Evolutionary conservation across 495 filamentous ascomycete genomes (phyloP), one percentile per base, ranked within the genome.

Genomic region (Hypoxylon subgilvum): DNA sequence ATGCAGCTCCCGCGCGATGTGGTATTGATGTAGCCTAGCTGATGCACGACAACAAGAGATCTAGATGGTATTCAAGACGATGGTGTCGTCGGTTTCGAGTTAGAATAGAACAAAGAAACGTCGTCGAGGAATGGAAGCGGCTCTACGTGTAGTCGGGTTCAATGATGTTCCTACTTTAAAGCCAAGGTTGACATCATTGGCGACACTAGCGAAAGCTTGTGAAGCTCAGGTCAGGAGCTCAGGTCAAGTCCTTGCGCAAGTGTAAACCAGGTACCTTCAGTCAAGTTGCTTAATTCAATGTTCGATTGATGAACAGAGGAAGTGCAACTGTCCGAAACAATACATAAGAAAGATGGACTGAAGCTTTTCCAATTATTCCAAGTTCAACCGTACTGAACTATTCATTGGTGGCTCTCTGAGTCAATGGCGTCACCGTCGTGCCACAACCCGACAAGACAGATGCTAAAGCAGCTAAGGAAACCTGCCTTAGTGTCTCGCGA

Each of bases 391-490:
- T 30, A 8, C 35, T n/a, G 25, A 19, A 1, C 9, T 1, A 9
- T 39, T 45, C 34, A 55, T 50, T 55, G 50, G 51, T 19, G 32
- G 34, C 25, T 22, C 18, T 23, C 18, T 13, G 22, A 48, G 30
- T 57, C 59, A 48, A 63, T 63, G 53, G 53, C 53, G 60, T 63
- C 53, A 63, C 52, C 8, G n/a, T 27, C 53, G 49, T 52, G 43
- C 48, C 52, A 50, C 46, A 39, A 39, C 32, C 19, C 25, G 14
- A 31, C 32, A 6, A 43, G 58, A 52, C 28, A 44, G n/a, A n/a
- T n/a, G n/a, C n/a, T 28, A 19, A 40, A 52, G 45, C 42, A 4
- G 14, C 19, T 7, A 34, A 13, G 28, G n/a, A 21, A 49, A 38
- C 32, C 28, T 43, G 27, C 10, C 19, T 8, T 30, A 6, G 22